A percentile compares a stretch with the other conserved stretches of the same genome.
These are phyloP conservation scores for Penicillium sp. DNA, from an alignment of 2,329 filamentous ascomycete genomes.

Conservation along the genomic window DNA sequence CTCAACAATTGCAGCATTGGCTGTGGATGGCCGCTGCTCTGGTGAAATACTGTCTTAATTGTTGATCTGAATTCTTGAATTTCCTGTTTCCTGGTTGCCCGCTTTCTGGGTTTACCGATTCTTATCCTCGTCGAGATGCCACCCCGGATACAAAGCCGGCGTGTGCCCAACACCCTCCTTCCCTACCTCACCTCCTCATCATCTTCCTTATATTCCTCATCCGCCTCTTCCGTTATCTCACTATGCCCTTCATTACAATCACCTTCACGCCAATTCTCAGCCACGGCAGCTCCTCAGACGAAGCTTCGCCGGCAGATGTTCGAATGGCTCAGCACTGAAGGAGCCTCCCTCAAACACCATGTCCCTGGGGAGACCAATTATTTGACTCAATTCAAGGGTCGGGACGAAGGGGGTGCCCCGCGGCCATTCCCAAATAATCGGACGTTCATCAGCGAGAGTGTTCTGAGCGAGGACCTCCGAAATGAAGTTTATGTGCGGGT, in stretches of 20 bases:
- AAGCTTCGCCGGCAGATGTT: conserved; percentile 56
- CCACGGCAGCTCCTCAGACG: conserved; percentile 42
- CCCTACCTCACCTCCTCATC: conserved; percentile 33
- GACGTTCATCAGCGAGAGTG: conserved; percentile 66
- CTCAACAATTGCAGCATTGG: conserved; percentile 21
- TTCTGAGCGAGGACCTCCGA: conserved; percentile 70
- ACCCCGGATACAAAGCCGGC: conserved; percentile 39
- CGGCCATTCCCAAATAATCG: conserved; percentile 73
- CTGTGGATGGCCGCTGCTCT: conserved; percentile 7
- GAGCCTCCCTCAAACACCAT: conserved; percentile 32
- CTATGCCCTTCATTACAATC: conserved; percentile 20
- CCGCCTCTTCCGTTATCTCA: conserved; percentile 12
- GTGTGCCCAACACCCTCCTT: conserved; percentile 35
- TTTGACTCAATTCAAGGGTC: conserved; percentile 20
- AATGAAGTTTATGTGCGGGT: conserved; percentile 72
- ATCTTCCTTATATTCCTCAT: conserved; percentile 24
- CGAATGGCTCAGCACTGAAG: conserved; percentile 53
- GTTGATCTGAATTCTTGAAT: not conserved
- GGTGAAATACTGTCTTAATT: not conserved
- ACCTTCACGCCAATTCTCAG: conserved; percentile 33
- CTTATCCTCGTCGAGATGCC: conserved; percentile 33
- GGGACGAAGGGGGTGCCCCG: conserved; percentile 6
- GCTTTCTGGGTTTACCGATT: conserved; percentile 1
- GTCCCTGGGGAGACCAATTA: conserved; percentile 35
- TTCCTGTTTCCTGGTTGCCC: not conserved